phyloP scores from a whole-genome alignment of 495 filamentous ascomycete genomes.

The Penicillium roqueforti region DNA sequence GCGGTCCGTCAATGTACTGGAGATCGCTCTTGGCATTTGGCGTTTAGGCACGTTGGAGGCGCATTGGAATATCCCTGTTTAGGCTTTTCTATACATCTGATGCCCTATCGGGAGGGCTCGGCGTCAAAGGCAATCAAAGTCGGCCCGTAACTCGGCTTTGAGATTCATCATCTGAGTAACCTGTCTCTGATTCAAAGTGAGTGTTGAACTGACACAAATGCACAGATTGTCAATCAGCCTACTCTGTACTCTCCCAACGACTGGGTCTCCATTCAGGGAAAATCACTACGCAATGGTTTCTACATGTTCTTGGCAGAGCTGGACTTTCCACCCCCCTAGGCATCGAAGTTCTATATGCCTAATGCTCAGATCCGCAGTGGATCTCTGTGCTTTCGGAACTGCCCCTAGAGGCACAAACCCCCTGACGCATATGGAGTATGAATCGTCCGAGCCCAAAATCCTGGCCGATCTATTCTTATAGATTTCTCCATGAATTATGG shows the following conservation, averaged over 20 bases:
- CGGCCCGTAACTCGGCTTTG: conserved; percentile 15
- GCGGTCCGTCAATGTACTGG: conserved; percentile 33
- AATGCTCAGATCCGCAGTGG: conserved; percentile 14
- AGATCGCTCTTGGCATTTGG: conserved; percentile 35
- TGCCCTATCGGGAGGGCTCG: conserved; percentile 5
- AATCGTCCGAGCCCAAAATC: conserved; percentile 13
- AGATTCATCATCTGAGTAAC: conserved; percentile 17
- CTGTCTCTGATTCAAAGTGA: not conserved
- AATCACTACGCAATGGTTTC: not conserved
- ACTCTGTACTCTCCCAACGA: not conserved
- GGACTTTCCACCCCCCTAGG: conserved; percentile 12
- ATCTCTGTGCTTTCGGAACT: conserved; percentile 6
- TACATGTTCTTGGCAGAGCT: conserved; percentile 13
- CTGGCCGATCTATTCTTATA: conserved; percentile 15
- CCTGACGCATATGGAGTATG: conserved; percentile 6
- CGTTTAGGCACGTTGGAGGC: conserved; percentile 19
- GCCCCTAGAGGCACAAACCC: conserved; percentile 1
- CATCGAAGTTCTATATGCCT: conserved; percentile 18
- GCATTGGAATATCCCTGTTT: not conserved
- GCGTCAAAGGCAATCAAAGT: not conserved
- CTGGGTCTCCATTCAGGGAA: not conserved
- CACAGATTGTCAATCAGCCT: conserved; percentile 1
- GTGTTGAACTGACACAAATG: conserved; percentile 1
- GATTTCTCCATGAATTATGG: conserved; percentile 14
- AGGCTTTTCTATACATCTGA: not conserved